These are phyloP conservation scores for Chamaenerion angustifolium DNA, from an alignment of 345 rosid genomes.

Conservation along the genomic window DNA sequence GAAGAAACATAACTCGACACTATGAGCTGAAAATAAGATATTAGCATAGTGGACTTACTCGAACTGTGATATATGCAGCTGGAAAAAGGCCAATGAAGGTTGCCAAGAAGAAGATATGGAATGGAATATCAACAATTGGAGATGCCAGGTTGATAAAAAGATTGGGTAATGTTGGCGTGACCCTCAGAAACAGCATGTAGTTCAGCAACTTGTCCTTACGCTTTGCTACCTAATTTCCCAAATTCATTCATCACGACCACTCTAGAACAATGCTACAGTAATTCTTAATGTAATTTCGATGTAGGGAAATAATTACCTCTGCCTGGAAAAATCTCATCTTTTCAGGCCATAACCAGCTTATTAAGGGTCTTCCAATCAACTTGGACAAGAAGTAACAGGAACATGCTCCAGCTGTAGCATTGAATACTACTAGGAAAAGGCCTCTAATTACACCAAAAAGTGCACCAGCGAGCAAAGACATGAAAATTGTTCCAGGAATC, in stretches of 20 bases:
- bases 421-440: slow-evolving; percentile 74
- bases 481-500: slow-evolving; percentile 99
- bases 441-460: slow-evolving; percentile 88
- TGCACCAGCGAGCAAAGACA: slow-evolving; percentile 97
- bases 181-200: slow-evolving; percentile 91
- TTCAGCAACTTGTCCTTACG: slow-evolving; percentile 84
- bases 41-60: slow-evolving; percentile 33
- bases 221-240: slow-evolving; percentile 20
- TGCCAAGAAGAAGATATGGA: slow-evolving; percentile 84
- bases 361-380: slow-evolving; percentile 84
- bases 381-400: slow-evolving; percentile 87
- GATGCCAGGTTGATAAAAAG: slow-evolving; percentile 96
- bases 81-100: slow-evolving; percentile 87
- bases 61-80: slow-evolving; percentile 82
- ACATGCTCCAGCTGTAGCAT: slow-evolving; percentile 90
- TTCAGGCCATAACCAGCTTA: slow-evolving; percentile 95
- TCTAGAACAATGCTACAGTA: background rate
- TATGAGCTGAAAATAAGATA: background rate
- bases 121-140: slow-evolving; percentile 91
- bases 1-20: no score
- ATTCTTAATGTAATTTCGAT: background rate
- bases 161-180: slow-evolving; percentile 91
- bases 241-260: no score
- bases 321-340: slow-evolving; percentile 86
- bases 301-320: slow-evolving; percentile 37